Percentiles rank a stretch among this genome's conserved stretches.
Conservation (phyloP, 192 early-diverging fungal genomes). For the Cladochytrium replicatum region DNA sequence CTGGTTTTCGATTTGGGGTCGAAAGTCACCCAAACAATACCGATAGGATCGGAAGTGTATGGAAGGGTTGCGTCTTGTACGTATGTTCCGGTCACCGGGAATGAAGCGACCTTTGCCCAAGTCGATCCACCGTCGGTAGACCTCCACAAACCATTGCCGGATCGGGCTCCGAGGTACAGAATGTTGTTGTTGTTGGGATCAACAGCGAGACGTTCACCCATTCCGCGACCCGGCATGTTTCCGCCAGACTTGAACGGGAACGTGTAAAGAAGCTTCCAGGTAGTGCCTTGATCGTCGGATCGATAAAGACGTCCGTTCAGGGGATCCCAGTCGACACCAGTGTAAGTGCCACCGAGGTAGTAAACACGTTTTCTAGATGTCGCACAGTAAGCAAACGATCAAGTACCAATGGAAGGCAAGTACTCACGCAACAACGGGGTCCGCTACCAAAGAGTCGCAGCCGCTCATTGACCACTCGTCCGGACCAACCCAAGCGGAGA, state of each 20-base stretch:
- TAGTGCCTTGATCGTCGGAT: constrained; percentile 4
- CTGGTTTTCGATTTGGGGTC: not conserved
- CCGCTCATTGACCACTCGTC: constrained; percentile 10
- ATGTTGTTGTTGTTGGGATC: constrained; percentile 8
- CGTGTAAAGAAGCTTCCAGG: not conserved
- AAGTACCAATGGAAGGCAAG: no score
- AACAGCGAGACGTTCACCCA: constrained; percentile 9
- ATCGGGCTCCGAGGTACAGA: constrained; percentile 5
- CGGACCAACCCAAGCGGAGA: constrained; percentile 10
- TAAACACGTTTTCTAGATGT: constrained; percentile 2
- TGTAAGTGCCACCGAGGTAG: constrained; percentile 2
- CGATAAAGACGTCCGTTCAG: constrained; percentile 2
- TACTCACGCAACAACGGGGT: constrained; percentile 16
- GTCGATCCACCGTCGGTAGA: constrained; percentile 1
- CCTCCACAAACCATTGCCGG: constrained; percentile 5
- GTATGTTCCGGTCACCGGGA: constrained; percentile 4
- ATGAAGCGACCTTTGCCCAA: constrained; percentile 1
- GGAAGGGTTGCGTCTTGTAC: not conserved
- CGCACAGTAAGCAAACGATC: not conserved
- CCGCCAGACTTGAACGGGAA: constrained; percentile 8
- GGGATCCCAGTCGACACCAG: constrained; percentile 5
- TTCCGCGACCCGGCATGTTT: constrained; percentile 10
- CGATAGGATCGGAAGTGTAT: constrained; percentile 3
- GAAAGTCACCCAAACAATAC: constrained; percentile 5
- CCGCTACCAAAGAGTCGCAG: constrained; percentile 15